Base-by-base conservation (phyloP, 257 asterid genomes). In the Prunella vulgaris region DNA sequence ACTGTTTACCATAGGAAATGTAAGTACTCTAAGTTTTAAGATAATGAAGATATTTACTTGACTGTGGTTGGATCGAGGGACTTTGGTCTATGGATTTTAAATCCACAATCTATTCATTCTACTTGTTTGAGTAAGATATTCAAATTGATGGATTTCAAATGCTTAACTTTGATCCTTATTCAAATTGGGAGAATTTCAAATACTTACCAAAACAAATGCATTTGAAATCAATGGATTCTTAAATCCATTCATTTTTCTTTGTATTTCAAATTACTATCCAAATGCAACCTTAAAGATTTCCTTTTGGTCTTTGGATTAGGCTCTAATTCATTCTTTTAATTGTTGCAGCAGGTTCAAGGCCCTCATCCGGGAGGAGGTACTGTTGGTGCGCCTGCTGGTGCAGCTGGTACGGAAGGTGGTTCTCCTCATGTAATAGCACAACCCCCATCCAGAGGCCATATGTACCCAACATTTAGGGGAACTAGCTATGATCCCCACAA, bases 361-460 rank as follows among this genome's bases (percentile, higher is more conserved):
- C 84, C 85, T 15, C 76, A 68, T 80, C 33, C 80, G 10, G 85
- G 81, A 33, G 93, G 81, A 25, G 76, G 61, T 70, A 70, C 78
- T 70, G 84, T 74, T 67, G 81, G 80, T 58, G 83, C 70, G 21
- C 77, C 76, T 64, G 72, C 83, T 57, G 77, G 70, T 12, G 66
- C 82, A 18, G 80, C 82, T 57, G 77, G 70, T 12, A 68, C 82
- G 15, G 80, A 72, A 52, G 82, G 76, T 62, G 71, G 64, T 70
- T 71, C 92, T 66, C 82, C 88, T 48, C 86, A 80, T 52, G 76
- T 76, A 69, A 85, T 74, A 60, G 76, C 81, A 13, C 86, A 80
- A 82, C 80, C 57, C 76, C 82, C 84, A 5, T 59, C 85, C 13
- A 81, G 86, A 66, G 78, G 71, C 54, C 74, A 83, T 7, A 76